Percentiles rank a stretch among this genome's conserved stretches.
Evolutionary conservation across 139 green algal species (phyloP).

Genomic region (Ettlia oleoabundans): DNA sequence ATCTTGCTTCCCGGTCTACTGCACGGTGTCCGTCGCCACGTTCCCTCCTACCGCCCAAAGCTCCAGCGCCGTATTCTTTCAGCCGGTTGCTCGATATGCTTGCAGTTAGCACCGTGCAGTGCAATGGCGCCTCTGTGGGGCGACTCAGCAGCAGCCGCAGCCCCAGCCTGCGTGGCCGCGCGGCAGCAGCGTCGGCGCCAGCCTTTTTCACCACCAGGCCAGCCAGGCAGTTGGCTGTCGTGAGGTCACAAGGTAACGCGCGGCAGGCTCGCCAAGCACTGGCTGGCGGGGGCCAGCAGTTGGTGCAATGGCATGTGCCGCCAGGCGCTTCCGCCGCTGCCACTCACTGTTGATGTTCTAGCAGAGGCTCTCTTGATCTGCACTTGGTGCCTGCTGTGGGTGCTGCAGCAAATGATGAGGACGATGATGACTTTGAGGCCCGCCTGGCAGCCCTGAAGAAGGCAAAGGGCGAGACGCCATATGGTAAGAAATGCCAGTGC

Average conservation of each 20-base stretch:
- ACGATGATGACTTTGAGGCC: slow-evolving; percentile 76
- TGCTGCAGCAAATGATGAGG: slow-evolving; percentile 16
- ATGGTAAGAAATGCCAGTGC: too few species aligned
- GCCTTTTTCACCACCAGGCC: slow-evolving; percentile 20
- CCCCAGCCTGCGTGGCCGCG: not conserved
- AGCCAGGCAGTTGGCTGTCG: slow-evolving; percentile 4
- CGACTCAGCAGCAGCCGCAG: slow-evolving; percentile 16
- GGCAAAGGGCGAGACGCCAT: slow-evolving; percentile 70
- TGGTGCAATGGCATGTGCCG: not conserved
- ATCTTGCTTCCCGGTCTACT: not conserved
- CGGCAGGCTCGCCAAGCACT: not conserved
- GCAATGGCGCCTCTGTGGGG: not conserved
- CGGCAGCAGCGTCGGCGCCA: slow-evolving; percentile 3
- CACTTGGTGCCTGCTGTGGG: too few species aligned
- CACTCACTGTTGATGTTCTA: too few species aligned
- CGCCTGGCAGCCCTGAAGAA: slow-evolving; percentile 71
- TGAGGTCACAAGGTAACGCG: slow-evolving; percentile 7
- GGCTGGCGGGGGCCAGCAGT: not conserved
- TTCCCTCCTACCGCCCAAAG: too few species aligned
- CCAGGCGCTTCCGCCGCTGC: not conserved
- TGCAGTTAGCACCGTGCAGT: not conserved
- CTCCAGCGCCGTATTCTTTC: too few species aligned
- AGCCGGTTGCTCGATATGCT: not conserved
- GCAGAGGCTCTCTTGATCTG: too few species aligned
- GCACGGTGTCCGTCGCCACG: too few species aligned